Conservation (phyloP, 73 alveolate species). For the Paramecium sexaurelia region DNA sequence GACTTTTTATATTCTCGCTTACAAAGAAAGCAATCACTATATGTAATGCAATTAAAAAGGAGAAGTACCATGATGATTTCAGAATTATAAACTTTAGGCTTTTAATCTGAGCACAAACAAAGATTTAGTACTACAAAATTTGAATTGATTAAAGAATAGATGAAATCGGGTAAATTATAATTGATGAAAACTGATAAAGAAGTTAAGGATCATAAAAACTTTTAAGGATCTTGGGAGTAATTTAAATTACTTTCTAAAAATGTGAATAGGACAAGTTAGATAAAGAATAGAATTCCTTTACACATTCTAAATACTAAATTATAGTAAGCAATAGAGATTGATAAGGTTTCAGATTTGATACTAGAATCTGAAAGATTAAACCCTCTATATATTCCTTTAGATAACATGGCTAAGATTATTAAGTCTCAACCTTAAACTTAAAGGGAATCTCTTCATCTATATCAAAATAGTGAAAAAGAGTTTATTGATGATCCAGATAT, state of each 20-base stretch:
- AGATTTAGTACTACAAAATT: constrained; percentile 4
- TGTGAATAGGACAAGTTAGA: neutral
- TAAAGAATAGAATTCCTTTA: neutral
- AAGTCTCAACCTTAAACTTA: neutral
- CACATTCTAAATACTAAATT: constrained; percentile 8
- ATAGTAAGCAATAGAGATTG: neutral
- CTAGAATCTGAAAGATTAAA: constrained; percentile 37
- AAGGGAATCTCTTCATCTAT: neutral
- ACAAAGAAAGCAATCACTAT: neutral
- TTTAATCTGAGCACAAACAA: neutral
- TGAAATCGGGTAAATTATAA: neutral
- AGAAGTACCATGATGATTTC: constrained; percentile 17
- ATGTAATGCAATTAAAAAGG: neutral
- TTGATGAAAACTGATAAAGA: neutral
- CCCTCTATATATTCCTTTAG: constrained; percentile 18
- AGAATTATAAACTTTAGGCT: neutral
- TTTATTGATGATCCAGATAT: constrained; percentile 20
- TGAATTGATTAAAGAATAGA: neutral
- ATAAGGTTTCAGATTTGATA: neutral
- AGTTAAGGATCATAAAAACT: neutral
- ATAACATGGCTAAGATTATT: neutral
- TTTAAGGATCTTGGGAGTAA: constrained; percentile 10
- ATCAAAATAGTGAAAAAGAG: neutral
- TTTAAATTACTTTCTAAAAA: neutral
- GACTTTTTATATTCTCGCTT: neutral